Conservation (phyloP, 1,284 basidiomycete species). For the Pseudozyma tsukubaensis region DNA sequence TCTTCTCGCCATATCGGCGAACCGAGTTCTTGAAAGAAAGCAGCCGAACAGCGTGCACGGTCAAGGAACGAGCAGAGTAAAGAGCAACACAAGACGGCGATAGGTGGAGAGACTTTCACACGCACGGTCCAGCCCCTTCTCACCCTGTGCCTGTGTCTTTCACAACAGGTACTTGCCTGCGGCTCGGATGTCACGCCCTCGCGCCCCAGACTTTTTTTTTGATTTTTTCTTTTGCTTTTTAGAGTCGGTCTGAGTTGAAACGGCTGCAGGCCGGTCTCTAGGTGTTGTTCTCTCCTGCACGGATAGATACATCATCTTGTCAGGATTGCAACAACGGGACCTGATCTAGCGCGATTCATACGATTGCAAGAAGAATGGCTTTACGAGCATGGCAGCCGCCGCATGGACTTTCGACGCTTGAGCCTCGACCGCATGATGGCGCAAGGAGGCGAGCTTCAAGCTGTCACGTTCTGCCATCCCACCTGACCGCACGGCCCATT, state of each 20-base stretch:
- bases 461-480: no score
- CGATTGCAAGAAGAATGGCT: no score
- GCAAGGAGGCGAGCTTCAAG: no score
- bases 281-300: conserved; percentile 16
- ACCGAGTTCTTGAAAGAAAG: neutral
- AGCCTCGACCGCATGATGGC: no score
- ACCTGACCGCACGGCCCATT: no score
- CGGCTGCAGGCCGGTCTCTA: conserved; percentile 5
- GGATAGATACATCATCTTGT: no score
- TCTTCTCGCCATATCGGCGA: neutral
- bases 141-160: neutral
- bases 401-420: no score
- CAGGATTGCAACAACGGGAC: no score
- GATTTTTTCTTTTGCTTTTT: neutral
- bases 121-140: conserved; percentile 6
- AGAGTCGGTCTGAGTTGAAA: conserved; percentile 11
- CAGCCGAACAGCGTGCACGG: neutral
- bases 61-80: neutral
- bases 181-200: conserved; percentile 7
- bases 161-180: conserved; percentile 7
- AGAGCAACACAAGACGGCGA: neutral
- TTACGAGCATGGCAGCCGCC: no score
- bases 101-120: neutral
- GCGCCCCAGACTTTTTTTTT: neutral
- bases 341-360: conserved; percentile 8